Percentiles rank a stretch among this genome's conserved stretches.
Conservation (phyloP, 495 filamentous ascomycete species). For the Talaromyces ruber region DNA sequence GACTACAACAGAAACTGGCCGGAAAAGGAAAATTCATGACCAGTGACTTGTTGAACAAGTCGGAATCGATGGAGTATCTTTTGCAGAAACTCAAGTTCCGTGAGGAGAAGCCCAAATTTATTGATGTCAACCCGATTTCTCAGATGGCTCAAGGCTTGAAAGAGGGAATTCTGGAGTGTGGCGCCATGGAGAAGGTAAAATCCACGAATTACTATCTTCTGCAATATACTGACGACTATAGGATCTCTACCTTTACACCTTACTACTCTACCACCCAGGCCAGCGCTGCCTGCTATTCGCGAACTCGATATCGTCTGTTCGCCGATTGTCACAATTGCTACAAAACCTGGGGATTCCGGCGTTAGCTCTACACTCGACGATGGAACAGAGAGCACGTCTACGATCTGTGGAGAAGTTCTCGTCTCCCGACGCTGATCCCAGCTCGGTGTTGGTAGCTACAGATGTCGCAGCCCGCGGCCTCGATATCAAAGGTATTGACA, state of each 20-base stretch:
- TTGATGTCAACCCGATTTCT: constrained; percentile 79
- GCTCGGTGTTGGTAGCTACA: constrained; percentile 79
- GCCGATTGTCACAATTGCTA: constrained; percentile 76
- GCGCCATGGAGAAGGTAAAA: constrained; percentile 77
- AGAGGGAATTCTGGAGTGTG: constrained; percentile 87
- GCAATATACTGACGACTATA: constrained; percentile 16
- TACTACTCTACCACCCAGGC: constrained; percentile 75
- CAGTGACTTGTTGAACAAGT: constrained; percentile 55
- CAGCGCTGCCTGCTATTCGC: constrained; percentile 80
- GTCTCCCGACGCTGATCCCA: constrained; percentile 41
- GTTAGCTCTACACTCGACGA: constrained; percentile 77
- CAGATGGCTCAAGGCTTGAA: constrained; percentile 82
- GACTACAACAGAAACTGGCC: constrained; percentile 79
- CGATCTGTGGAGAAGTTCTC: constrained; percentile 89
- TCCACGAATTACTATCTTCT: not conserved
- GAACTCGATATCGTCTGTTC: constrained; percentile 90
- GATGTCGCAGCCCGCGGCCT: constrained; percentile 96
- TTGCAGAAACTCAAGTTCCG: constrained; percentile 84
- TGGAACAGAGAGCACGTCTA: constrained; percentile 94
- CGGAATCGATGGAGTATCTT: constrained; percentile 86
- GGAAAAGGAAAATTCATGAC: constrained; percentile 52
- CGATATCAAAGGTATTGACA: constrained; percentile 81
- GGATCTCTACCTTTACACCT: constrained; percentile 88
- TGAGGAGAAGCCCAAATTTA: constrained; percentile 73
- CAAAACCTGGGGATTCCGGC: constrained; percentile 74